Percentiles rank a stretch among this genome's conserved stretches.
Evolutionary conservation across 176 grass and related monocot species (phyloP).

Genomic region (Musa troglodytarum): DNA sequence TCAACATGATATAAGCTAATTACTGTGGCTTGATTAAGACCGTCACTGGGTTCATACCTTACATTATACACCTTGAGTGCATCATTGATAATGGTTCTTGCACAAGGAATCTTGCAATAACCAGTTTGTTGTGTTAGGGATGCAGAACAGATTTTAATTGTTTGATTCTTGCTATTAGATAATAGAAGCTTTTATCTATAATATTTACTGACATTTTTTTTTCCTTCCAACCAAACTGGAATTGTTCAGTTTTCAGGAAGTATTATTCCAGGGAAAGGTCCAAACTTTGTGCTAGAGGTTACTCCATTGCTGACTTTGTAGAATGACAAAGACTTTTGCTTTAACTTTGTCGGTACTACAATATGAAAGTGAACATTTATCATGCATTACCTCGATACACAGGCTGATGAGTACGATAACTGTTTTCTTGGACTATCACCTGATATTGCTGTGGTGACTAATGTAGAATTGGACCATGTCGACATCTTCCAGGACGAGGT

Average conservation of each 20-base stretch:
- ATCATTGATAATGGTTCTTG: too few species aligned
- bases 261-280: slow-evolving; percentile 14
- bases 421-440: slow-evolving; percentile 20
- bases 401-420: slow-evolving; percentile 22
- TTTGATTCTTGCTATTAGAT: too few species aligned
- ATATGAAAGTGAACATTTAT: background rate
- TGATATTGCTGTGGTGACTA: slow-evolving; percentile 19
- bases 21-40: too few species aligned
- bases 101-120: too few species aligned
- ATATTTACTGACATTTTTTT: too few species aligned
- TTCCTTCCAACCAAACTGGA: background rate
- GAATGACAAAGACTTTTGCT: background rate
- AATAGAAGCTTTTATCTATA: too few species aligned
- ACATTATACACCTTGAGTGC: too few species aligned
- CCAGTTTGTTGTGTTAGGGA: too few species aligned
- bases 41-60: too few species aligned
- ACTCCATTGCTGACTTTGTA: background rate
- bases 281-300: slow-evolving; percentile 20
- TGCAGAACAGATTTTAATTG: too few species aligned
- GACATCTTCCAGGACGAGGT: slow-evolving; percentile 16
- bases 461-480: slow-evolving; percentile 23
- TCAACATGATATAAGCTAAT: too few species aligned
- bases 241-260: slow-evolving; percentile 15
- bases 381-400: background rate
- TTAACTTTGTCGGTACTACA: background rate